A percentile compares a stretch with the other conserved stretches of the same genome.
Conservation (phyloP, 1,139 yeast species). For the Candida glucosophila region DNA sequence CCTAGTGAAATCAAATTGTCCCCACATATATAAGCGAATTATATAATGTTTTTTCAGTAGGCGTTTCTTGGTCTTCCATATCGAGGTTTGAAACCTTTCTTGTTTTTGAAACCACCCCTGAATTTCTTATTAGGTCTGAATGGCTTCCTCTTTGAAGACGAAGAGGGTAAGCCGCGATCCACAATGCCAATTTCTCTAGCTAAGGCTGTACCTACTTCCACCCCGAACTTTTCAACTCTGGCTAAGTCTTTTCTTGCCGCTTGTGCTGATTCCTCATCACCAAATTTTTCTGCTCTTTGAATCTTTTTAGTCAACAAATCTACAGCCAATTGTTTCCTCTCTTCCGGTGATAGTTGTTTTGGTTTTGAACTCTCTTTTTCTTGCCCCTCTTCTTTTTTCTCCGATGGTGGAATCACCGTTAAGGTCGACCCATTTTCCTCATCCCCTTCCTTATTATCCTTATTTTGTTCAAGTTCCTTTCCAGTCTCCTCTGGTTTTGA, state of each 20-base stretch:
- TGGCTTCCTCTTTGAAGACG: conserved; percentile 9
- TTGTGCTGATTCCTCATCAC: conserved; percentile 47
- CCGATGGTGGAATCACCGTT: conserved; percentile 9
- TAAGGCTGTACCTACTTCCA: conserved; percentile 57
- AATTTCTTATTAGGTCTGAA: conserved; percentile 9
- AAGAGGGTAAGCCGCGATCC: conserved; percentile 21
- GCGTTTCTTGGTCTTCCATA: no score
- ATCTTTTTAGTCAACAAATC: conserved; percentile 62
- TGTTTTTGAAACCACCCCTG: conserved; percentile 7
- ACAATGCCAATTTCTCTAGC: conserved; percentile 60
- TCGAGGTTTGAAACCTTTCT: no score
- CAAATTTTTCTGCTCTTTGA: conserved; percentile 70
- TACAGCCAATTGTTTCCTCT: conserved; percentile 59
- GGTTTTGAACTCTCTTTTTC: conserved; percentile 18
- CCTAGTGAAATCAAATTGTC: no score
- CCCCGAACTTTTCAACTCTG: conserved; percentile 80
- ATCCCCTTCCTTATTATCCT: conserved; percentile 4
- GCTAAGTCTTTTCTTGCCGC: conserved; percentile 51
- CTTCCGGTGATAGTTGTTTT: conserved; percentile 52
- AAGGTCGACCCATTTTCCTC: conserved; percentile 6
- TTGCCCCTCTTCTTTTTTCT: conserved; percentile 2
- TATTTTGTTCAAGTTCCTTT: conserved; percentile 11
- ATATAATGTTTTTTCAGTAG: no score
- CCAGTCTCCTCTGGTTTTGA: conserved; percentile 11
- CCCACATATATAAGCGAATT: no score